These are phyloP conservation scores for Pouteria glomerata DNA, from an alignment of 148 eudicot genomes.

Conservation along the genomic window DNA sequence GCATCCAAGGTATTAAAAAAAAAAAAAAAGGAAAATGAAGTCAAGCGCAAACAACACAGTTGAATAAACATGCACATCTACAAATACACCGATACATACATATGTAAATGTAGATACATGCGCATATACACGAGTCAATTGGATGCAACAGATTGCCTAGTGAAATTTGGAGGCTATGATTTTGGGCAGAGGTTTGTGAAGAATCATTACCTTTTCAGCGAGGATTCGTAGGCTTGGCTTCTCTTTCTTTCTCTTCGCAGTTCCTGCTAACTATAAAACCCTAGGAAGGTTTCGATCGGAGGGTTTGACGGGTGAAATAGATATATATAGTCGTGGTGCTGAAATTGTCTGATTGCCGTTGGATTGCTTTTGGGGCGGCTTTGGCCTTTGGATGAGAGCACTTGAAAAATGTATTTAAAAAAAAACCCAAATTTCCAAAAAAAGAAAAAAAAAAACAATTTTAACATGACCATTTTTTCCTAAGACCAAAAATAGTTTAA, in stretches of 20 bases:
- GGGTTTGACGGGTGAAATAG: no score
- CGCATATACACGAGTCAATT: no score
- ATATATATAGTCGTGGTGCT: no score
- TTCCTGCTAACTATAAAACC: slow-evolving; percentile 3
- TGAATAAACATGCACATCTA: neutral
- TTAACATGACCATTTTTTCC: no score
- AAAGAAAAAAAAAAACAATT: no score
- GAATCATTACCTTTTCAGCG: neutral
- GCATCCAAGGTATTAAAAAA: no score
- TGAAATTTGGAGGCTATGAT: neutral
- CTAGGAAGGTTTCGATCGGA: neutral
- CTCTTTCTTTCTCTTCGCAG: neutral
- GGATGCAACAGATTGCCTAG: neutral
- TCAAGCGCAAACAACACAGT: neutral
- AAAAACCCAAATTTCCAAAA: no score
- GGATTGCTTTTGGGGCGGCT: neutral
- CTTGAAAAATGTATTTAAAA: no score
- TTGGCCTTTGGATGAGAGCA: neutral
- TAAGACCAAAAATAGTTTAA: no score
- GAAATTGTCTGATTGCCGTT: no score
- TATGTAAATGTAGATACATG: neutral
- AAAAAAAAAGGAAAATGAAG: neutral
- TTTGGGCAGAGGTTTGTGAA: neutral
- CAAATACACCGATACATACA: neutral
- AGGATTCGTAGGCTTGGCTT: neutral